Percentiles rank a stretch among this genome's conserved stretches.
Conservation (phyloP, 2,329 filamentous ascomycete species). For the Epicoccum nigrum region DNA sequence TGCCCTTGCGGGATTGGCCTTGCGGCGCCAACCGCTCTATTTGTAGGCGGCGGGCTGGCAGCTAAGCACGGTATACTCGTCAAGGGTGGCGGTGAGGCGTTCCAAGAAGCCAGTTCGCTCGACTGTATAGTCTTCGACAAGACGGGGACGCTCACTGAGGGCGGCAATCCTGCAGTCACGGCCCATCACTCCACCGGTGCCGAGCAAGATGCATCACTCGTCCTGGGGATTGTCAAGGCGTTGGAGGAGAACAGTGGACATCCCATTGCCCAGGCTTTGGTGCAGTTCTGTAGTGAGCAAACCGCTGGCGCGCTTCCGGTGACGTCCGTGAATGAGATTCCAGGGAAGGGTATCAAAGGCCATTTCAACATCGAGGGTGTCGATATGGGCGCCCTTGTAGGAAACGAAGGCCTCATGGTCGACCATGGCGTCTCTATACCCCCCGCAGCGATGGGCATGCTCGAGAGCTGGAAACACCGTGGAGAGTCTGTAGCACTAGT, state of each 20-base stretch:
- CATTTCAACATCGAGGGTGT: constrained; percentile 50
- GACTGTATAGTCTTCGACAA: constrained; percentile 88
- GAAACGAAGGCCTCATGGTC: constrained; percentile 73
- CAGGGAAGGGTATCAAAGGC: constrained; percentile 73
- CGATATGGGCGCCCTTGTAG: constrained; percentile 61
- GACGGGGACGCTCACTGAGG: constrained; percentile 79
- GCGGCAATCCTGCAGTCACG: constrained; percentile 73
- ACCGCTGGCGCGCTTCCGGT: constrained; percentile 23
- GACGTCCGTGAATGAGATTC: constrained; percentile 65
- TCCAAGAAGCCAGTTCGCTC: constrained; percentile 80
- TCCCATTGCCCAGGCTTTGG: constrained; percentile 74
- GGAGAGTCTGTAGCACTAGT: constrained; percentile 52
- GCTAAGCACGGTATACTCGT: constrained; percentile 81
- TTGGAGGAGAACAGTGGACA: constrained; percentile 77
- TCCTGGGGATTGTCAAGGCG: constrained; percentile 63
- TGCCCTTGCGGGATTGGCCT: constrained; percentile 85
- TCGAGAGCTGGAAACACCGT: constrained; percentile 50
- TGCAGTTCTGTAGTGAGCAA: constrained; percentile 61
- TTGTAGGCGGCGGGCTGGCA: constrained; percentile 80
- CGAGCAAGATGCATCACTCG: constrained; percentile 40
- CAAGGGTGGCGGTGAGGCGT: constrained; percentile 83
- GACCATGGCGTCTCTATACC: constrained; percentile 44
- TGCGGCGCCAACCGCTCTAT: constrained; percentile 83
- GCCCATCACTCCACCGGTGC: constrained; percentile 52
- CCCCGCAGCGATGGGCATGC: constrained; percentile 18